phyloP scores from a whole-genome alignment of 2,329 filamentous ascomycete genomes.

The Cladosporium velox region DNA sequence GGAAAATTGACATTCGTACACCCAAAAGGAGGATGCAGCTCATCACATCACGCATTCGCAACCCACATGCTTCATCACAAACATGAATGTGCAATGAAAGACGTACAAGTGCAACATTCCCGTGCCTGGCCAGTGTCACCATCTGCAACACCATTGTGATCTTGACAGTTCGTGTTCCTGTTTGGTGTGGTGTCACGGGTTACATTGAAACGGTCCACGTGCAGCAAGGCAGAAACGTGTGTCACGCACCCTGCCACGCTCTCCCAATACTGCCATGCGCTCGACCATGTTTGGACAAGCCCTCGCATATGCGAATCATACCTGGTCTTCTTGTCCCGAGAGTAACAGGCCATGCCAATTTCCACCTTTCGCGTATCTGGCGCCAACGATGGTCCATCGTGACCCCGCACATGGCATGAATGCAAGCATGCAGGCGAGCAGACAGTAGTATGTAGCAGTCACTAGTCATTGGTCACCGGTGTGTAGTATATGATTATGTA shows the following conservation, averaged over 20 bases:
- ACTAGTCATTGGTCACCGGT: not conserved
- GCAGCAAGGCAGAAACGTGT: not conserved
- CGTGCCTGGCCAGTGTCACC: not conserved
- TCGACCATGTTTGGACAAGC: not conserved
- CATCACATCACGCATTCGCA: not conserved
- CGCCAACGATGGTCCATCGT: not conserved
- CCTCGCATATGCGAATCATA: not conserved
- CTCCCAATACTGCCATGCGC: not conserved
- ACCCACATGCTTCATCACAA: not conserved
- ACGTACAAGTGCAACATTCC: not conserved
- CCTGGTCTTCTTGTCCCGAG: not conserved
- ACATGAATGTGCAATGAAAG: not conserved
- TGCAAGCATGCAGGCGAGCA: not conserved
- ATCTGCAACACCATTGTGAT: not conserved
- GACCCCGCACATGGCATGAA: not conserved
- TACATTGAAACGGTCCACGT: not conserved
- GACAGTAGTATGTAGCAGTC: not conserved
- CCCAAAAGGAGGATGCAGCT: not conserved
- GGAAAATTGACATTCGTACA: too few relatives aligned
- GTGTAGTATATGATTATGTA: not conserved
- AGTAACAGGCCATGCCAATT: not conserved
- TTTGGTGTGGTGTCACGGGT: not conserved
- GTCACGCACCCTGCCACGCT: not conserved
- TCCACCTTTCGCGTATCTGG: constrained; percentile 1
- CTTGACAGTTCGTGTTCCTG: not conserved